These are phyloP conservation scores for Sonneratia alba DNA, from an alignment of 345 rosid genomes.

Conservation along the genomic window DNA sequence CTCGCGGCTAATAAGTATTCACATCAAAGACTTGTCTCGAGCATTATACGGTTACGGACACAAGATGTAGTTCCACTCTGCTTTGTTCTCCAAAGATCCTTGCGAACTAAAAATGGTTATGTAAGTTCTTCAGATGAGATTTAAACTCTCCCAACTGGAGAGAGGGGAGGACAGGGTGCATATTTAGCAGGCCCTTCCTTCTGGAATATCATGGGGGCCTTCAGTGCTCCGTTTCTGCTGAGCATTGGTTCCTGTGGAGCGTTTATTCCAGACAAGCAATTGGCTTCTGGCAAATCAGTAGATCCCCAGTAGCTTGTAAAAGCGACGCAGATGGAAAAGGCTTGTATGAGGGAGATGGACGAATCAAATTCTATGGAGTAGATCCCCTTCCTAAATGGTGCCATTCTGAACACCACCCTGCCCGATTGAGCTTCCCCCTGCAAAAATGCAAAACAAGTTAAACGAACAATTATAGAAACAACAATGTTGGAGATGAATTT, in stretches of 20 bases:
- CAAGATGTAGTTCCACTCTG: background rate
- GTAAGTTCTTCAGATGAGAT: background rate
- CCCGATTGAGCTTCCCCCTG: conserved; percentile 32
- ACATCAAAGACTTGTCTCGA: too few species aligned
- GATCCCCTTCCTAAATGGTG: conserved; percentile 38
- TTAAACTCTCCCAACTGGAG: conserved; percentile 68
- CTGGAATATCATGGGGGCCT: background rate
- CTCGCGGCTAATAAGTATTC: too few species aligned
- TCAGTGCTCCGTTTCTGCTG: conserved; percentile 12
- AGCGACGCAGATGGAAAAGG: conserved; percentile 58
- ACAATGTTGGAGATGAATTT: background rate
- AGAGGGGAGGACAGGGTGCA: conserved; percentile 61
- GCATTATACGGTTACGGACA: background rate
- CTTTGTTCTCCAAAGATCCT: background rate
- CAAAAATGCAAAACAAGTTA: background rate
- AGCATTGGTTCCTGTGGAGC: conserved; percentile 13
- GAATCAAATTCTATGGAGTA: conserved; percentile 57
- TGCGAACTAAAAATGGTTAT: conserved; percentile 8
- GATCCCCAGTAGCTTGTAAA: conserved; percentile 31
- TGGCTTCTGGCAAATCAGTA: conserved; percentile 19
- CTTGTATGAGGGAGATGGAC: conserved; percentile 51
- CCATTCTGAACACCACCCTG: conserved; percentile 46
- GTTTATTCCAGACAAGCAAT: conserved; percentile 13
- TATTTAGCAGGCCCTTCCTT: conserved; percentile 32
- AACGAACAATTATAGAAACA: background rate